Evolutionary conservation across 345 rosid species (phyloP).

Genomic region (Physaria fendleri): DNA sequence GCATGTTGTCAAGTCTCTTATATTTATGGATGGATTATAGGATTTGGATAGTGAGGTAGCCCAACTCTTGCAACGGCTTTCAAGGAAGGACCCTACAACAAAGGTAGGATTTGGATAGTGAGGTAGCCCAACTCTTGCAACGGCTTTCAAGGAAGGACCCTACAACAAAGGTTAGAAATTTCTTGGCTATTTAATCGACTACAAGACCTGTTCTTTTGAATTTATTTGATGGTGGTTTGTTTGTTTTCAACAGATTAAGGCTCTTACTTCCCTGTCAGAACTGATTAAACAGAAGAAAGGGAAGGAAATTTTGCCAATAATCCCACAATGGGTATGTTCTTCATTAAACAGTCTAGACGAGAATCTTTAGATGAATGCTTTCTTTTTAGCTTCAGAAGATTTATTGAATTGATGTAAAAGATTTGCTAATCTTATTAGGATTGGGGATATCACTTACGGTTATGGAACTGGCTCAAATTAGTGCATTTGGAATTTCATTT

Average conservation of each 20-base stretch:
- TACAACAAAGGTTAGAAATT: conserved; percentile 60
- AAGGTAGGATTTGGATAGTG: conserved; percentile 94
- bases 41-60: conserved; percentile 75
- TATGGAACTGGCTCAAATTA: not conserved
- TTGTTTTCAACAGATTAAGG: conserved; percentile 68
- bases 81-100: conserved; percentile 85
- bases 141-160: conserved; percentile 86
- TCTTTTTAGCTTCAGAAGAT: not conserved
- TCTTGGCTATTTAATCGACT: not conserved
- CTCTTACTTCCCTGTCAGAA: conserved; percentile 56
- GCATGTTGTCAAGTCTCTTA: conserved; percentile 2
- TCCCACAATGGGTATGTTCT: conserved; percentile 89
- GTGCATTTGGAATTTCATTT: not conserved
- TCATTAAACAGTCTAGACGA: not conserved
- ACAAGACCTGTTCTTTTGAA: not conserved
- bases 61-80: conserved; percentile 76
- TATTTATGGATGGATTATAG: conserved; percentile 34
- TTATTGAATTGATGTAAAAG: not conserved
- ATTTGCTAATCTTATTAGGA: not conserved
- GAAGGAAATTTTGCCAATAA: conserved; percentile 52
- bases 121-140: conserved; percentile 76
- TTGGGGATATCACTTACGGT: not conserved
- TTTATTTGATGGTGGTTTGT: conserved; percentile 7
- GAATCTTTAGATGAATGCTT: not conserved
- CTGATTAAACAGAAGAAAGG: conserved; percentile 66